Evolutionary conservation across 192 early-diverging fungal species (phyloP), one percentile per base, ranked within the genome.

Genomic region (Linnemannia schmuckeri): DNA sequence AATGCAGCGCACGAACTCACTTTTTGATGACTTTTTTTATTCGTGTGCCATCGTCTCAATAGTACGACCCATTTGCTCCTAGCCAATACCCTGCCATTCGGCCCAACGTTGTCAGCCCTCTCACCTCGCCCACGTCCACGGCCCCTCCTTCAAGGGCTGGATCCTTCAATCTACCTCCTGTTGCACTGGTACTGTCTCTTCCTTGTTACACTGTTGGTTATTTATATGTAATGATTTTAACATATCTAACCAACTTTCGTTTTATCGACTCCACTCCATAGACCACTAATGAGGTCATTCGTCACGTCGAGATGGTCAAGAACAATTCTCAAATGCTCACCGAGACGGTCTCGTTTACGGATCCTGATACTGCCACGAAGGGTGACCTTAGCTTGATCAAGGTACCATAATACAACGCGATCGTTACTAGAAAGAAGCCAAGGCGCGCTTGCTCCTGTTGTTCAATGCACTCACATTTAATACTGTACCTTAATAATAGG

Each of bases 271-370:
- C 57, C 24, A 9, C 2, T 24, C 7, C 30, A 74, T 78, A 87
- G 85, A 72, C 79, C 79, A 73, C 71, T 74, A 41, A 80, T 63
- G 79, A 91, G 61, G 84, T 91, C 37, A n/a, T 87, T 22, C 81
- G 79, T 17, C 90, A 91, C 74, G 87, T 90, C 40, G 90, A 90
- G 72, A n/a, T 93, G 24, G 90, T 87, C n/a, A 92, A 88, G 72
- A 93, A 89, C 73, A 89, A 82, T 72, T 84, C 88, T 4, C 90
- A 92, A 63, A 83, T 93, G 61, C 49, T 93, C 44, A 76, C 76
- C 18, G 89, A 93, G 71, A 91, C 90, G 0, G 71, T 93, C 17
- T 89, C 90, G 2, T 90, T 91, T 73, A 91, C 91, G 6, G 90
- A 93, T 71, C 91, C 92, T 8, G 86, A 88, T 17, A 52, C 71